These are phyloP conservation scores for Sanghuangporus baumii DNA, from an alignment of 1,284 basidiomycete genomes.

Conservation along the genomic window DNA sequence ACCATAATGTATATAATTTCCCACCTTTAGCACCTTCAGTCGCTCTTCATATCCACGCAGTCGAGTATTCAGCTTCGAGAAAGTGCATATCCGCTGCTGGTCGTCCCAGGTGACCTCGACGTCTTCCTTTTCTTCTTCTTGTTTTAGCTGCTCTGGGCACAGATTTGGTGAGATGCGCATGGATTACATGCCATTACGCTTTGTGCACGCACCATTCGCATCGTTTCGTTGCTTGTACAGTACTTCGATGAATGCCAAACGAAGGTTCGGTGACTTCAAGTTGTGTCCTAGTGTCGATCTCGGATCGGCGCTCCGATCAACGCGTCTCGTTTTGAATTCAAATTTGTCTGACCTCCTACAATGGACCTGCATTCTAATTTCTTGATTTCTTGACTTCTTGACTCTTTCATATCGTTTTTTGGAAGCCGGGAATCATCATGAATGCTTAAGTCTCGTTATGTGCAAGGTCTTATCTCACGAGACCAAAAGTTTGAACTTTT, in stretches of 20 bases:
- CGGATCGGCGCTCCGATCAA: neutral
- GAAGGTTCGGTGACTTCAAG: too few relatives aligned
- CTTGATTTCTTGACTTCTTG: too few relatives aligned
- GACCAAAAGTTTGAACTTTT: neutral
- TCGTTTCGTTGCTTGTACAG: neutral
- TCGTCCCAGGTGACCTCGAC: slow-evolving; percentile 96
- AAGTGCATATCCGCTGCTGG: slow-evolving; percentile 88
- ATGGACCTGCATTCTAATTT: too few relatives aligned
- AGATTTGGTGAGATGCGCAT: too few relatives aligned
- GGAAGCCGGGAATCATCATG: neutral
- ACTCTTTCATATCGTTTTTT: neutral
- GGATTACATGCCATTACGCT: neutral
- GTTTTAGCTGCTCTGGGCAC: slow-evolving; percentile 44
- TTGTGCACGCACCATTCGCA: slow-evolving; percentile 1
- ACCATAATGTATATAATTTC: slow-evolving; percentile 6
- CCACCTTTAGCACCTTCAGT: slow-evolving; percentile 67
- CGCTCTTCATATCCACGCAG: slow-evolving; percentile 69
- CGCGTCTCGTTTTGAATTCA: neutral
- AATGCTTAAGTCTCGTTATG: too few relatives aligned
- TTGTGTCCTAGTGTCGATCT: neutral
- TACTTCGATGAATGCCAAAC: too few relatives aligned
- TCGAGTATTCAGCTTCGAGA: slow-evolving; percentile 87
- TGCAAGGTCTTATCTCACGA: too few relatives aligned
- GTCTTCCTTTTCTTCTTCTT: slow-evolving; percentile 78
- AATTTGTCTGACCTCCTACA: neutral